Percentiles rank a stretch among this genome's conserved stretches.
Evolutionary conservation across 768 basidiomycete genomes (phyloP).

Genomic region (Amanita muscaria): DNA sequence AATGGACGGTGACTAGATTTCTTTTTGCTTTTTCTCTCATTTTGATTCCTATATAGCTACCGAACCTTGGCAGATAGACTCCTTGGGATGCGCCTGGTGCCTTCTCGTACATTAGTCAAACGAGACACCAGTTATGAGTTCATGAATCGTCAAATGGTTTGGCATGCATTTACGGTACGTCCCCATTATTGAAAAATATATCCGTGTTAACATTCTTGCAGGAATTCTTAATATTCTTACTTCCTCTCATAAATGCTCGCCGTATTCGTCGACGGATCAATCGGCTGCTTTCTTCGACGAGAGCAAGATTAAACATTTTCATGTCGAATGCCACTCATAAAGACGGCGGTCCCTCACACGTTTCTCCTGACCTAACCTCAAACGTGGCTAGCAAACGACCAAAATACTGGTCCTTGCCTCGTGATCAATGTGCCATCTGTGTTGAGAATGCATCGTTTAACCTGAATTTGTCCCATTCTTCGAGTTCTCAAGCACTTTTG

Average conservation of each 20-base stretch:
- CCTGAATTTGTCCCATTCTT: slow-evolving; percentile 45
- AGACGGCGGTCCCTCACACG: background rate
- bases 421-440: slow-evolving; percentile 86
- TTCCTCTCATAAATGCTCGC: slow-evolving; percentile 75
- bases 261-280: slow-evolving; percentile 50
- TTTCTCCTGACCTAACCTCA: background rate
- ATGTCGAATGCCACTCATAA: background rate
- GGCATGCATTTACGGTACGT: slow-evolving; percentile 95
- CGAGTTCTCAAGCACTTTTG: slow-evolving; percentile 38
- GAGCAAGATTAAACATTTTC: slow-evolving; percentile 18
- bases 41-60: slow-evolving; percentile 36
- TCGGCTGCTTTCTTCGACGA: slow-evolving; percentile 26
- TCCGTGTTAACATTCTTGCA: slow-evolving; percentile 22
- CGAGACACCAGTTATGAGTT: slow-evolving; percentile 95
- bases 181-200: background rate
- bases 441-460: slow-evolving; percentile 62
- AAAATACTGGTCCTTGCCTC: slow-evolving; percentile 60
- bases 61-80: slow-evolving; percentile 78
- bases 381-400: slow-evolving; percentile 29
- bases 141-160: slow-evolving; percentile 99
- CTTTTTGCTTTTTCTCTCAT: background rate
- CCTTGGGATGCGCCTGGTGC: slow-evolving; percentile 63
- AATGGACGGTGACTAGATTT: slow-evolving; percentile 63
- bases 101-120: slow-evolving; percentile 57
- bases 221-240: slow-evolving; percentile 92